Base-by-base conservation (phyloP, 306 rosid genomes). In the Dalbergia cochinchinensis region DNA sequence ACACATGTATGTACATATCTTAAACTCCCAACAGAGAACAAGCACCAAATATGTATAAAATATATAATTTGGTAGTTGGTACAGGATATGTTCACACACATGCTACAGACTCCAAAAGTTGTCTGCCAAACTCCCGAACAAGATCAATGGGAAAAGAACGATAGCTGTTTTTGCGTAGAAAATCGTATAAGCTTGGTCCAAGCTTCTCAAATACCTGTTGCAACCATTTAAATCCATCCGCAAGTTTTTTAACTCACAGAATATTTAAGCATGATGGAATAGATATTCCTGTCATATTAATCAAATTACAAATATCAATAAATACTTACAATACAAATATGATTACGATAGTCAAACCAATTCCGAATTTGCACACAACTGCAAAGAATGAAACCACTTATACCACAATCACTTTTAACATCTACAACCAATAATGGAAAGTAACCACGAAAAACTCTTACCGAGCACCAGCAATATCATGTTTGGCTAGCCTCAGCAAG, bases 291-390 rank as follows among this genome's bases (percentile, higher is more conserved):
- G 79, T 76, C 86, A 86, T 85, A 50, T 83, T 83, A 86, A 90
- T 85, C 81, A 85, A 90, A 89, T 82, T 79, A 84, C 66, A 82
- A 86, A 78, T 80, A 86, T 84, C 87, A 90, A 86, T 78, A 87
- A 86, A 90, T 92, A 92, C 95, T 92, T 90, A 90, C 92, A 89
- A 92, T 90, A 90, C 94, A 92, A 66, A 90, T 84, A 90, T 92
- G 94, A 88, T 92, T 92, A 90, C 90, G 91, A 88, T 89, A 91
- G 93, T 91, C 93, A 91, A 92, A 90, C 97, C 97, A 92, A 90
- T 90, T 90, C 92, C 92, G 97, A 73, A 92, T 89, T 92, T 90
- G 97, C 92, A 92, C 93, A 92, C 94, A 92, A 87, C 94, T 92
- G 94, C 95, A 89, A 87, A 81, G 92, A 90, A 92, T 84, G 78